Percentiles rank a stretch among this genome's conserved stretches.
Conservation (phyloP, 148 eudicot genomes). For the Silene latifolia region DNA sequence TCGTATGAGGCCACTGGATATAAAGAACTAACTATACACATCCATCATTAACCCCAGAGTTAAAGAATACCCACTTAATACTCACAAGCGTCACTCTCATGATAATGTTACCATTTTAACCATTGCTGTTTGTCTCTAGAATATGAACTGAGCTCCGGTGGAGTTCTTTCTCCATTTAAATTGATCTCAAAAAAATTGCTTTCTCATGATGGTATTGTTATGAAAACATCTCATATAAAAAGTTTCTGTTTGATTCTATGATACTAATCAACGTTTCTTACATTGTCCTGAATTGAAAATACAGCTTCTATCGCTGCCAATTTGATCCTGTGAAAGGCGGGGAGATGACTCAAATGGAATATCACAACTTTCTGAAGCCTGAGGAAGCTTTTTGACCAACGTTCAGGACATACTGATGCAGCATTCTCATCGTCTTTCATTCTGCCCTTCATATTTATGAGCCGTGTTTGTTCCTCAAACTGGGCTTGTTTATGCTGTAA, state of each 20-base stretch:
- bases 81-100: no score
- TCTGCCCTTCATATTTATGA: conserved; percentile 12
- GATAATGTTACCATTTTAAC: no score
- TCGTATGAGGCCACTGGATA: no score
- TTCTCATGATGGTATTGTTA: no score
- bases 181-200: no score
- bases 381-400: conserved; percentile 56
- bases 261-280: background rate
- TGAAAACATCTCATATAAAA: background rate
- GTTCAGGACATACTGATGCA: conserved; percentile 21
- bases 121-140: no score
- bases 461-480: conserved; percentile 15
- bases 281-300: background rate
- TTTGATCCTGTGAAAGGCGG: conserved; percentile 83
- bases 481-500: conserved; percentile 26
- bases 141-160: no score
- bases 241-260: background rate
- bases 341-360: conserved; percentile 91
- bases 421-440: conserved; percentile 4
- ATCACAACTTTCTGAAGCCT: conserved; percentile 79
- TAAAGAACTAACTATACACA: no score
- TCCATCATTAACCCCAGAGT: no score
- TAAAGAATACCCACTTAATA: no score
- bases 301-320: conserved; percentile 86
- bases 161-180: no score